phyloP scores from a whole-genome alignment of 2,329 filamentous ascomycete genomes.

The Penicillium sp. region DNA sequence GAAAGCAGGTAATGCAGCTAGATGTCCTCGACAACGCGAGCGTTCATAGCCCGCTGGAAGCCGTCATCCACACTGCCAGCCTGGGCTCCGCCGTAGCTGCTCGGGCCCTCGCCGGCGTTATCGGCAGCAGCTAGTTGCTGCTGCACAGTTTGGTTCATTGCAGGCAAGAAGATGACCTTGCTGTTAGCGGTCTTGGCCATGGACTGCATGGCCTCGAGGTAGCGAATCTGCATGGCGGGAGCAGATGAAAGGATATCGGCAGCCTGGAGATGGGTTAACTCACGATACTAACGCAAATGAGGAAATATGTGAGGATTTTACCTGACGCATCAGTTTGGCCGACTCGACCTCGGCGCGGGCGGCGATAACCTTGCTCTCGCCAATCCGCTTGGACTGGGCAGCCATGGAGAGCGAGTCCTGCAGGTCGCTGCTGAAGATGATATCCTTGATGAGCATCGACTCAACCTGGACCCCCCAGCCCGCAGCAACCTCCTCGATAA shows the following conservation, averaged over 20 bases:
- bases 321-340: slow-evolving; percentile 69
- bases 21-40: slow-evolving; percentile 81
- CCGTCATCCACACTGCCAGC: slow-evolving; percentile 52
- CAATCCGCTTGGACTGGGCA: slow-evolving; percentile 95
- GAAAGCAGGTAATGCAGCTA: slow-evolving; percentile 40
- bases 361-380: slow-evolving; percentile 97
- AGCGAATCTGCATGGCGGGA: slow-evolving; percentile 96
- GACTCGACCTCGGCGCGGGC: slow-evolving; percentile 95
- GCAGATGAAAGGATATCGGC: slow-evolving; percentile 90
- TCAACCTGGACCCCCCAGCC: slow-evolving; percentile 97
- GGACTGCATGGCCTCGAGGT: slow-evolving; percentile 96
- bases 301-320: background rate
- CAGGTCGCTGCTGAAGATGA: slow-evolving; percentile 92
- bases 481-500: slow-evolving; percentile 90
- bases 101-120: slow-evolving; percentile 56
- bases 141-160: slow-evolving; percentile 58
- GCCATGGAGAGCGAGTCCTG: slow-evolving; percentile 98
- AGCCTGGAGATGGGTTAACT: slow-evolving; percentile 55
- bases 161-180: slow-evolving; percentile 82
- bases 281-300: background rate
- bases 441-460: slow-evolving; percentile 99
- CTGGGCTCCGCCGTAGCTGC: slow-evolving; percentile 43
- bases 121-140: slow-evolving; percentile 51
- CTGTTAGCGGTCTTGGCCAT: slow-evolving; percentile 93
- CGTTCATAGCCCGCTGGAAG: slow-evolving; percentile 78